These are phyloP conservation scores for Phytophthora kernoviae DNA, from an alignment of 352 stramenopile species.

Conservation along the genomic window DNA sequence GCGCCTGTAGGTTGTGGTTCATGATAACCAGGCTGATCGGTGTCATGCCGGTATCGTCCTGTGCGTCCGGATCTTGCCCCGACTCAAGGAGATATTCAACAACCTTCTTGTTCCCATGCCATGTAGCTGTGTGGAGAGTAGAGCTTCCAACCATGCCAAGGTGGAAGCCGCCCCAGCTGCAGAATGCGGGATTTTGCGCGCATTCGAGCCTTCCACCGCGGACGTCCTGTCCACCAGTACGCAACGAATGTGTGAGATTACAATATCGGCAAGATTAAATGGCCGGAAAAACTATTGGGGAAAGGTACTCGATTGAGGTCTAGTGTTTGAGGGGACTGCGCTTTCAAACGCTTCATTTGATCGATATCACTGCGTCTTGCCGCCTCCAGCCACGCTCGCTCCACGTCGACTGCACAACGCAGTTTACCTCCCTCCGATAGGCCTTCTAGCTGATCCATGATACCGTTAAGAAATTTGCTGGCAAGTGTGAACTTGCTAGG, in stretches of 20 bases:
- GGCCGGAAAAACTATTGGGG: not conserved
- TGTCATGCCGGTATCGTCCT: constrained; percentile 17
- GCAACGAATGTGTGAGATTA: not conserved
- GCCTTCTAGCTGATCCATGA: constrained; percentile 11
- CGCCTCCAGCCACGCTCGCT: constrained; percentile 9
- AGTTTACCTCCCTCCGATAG: not conserved
- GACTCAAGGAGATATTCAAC: constrained; percentile 14
- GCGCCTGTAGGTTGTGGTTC: constrained; percentile 16
- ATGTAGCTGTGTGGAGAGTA: constrained; percentile 18
- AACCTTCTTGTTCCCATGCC: constrained; percentile 13
- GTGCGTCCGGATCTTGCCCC: constrained; percentile 13
- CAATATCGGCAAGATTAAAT: no score
- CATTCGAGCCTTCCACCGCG: no score
- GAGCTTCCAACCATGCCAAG: constrained; percentile 18
- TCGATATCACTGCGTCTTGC: constrained; percentile 8
- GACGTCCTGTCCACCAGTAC: no score
- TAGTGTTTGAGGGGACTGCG: not conserved
- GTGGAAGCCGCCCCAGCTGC: constrained; percentile 20
- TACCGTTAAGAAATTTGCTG: no score
- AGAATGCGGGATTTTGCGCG: not conserved
- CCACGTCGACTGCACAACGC: not conserved
- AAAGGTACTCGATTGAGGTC: not conserved
- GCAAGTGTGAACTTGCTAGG: no score
- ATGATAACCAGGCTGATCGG: constrained; percentile 22
- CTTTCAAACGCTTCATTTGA: constrained; percentile 4